Base-by-base conservation (phyloP, 192 early-diverging fungal species). In the Pilaira anomala region DNA sequence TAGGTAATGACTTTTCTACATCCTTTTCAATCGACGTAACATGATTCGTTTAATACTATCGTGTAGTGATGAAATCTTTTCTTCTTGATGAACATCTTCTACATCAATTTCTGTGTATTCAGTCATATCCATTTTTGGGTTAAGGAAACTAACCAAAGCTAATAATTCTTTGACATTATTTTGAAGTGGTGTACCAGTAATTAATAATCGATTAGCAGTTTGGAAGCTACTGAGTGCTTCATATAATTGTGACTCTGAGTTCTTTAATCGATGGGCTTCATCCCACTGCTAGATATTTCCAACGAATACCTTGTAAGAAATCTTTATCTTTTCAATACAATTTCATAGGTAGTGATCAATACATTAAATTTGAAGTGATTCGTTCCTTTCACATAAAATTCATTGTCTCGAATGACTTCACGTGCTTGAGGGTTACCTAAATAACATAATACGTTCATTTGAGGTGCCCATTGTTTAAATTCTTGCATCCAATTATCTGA, bases 111-210 rank as follows among this genome's bases (percentile, higher is more conserved):
- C 88, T 42, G 91, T 88, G 40, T 92, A 76, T 49, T 90, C 87
- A 36, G 82, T 86, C 63, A 95, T 90, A 61, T 94, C 81, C 56
- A 82, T 91, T 50, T 83, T 90, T 0, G 98, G 96, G 83, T 89
- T 97, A 66, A 99, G 75, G 78, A 99, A 99, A 48, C 93, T 86
- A 39, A 94, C 85, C 9, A 99, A 74, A 0, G 94, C 85, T 11
- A 93, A 80, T 18, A 99, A 79, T 70, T 99, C 98, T 77, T 94
- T 92, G 33, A 98, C 88, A 19, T 87, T 92, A 78, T 99, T 99
- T 69, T 98, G 95, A 54, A 99, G 82, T n/a, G 98, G 98, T 21
- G 98, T 99, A 19, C 98, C 98, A 0, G 98, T 99, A 55, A 99
- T 93, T 29, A 99, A 79, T 9, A 99, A 79, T 2, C 98, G 87